Conservation (phyloP, 306 rosid genomes). For the Dalbergia cultrata region DNA sequence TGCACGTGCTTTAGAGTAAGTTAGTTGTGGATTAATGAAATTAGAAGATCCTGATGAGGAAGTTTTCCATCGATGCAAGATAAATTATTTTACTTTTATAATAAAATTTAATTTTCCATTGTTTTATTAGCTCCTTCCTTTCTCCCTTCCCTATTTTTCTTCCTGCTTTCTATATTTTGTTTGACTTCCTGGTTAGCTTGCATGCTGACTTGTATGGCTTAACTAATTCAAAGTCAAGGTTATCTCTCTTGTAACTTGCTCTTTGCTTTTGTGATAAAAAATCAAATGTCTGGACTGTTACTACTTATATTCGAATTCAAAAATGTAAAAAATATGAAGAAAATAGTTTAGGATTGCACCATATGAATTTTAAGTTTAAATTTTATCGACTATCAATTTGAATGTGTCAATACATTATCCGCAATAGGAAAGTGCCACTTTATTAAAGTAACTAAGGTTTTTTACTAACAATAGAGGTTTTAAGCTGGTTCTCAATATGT, state of each 20-base stretch:
- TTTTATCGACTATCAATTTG: background rate
- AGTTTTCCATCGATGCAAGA: constrained; percentile 7
- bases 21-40: constrained; percentile 32
- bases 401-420: constrained; percentile 4
- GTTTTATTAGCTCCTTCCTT: constrained; percentile 10
- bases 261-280: constrained; percentile 5
- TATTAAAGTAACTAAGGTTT: background rate
- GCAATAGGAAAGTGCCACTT: constrained; percentile 6
- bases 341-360: background rate
- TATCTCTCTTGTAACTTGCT: background rate
- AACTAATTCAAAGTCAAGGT: constrained; percentile 1
- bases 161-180: constrained; percentile 34
- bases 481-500: background rate
- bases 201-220: constrained; percentile 28
- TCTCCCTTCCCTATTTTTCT: background rate
- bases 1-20: constrained; percentile 98
- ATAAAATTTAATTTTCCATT: background rate
- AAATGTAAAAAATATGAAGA: constrained; percentile 25
- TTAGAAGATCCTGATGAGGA: constrained; percentile 31
- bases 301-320: constrained; percentile 3
- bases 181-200: background rate
- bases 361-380: background rate
- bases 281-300: background rate
- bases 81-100: constrained; percentile 27
- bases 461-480: constrained; percentile 20